phyloP scores from a whole-genome alignment of 1,139 yeast species.

The Kodamaea anthophila region DNA sequence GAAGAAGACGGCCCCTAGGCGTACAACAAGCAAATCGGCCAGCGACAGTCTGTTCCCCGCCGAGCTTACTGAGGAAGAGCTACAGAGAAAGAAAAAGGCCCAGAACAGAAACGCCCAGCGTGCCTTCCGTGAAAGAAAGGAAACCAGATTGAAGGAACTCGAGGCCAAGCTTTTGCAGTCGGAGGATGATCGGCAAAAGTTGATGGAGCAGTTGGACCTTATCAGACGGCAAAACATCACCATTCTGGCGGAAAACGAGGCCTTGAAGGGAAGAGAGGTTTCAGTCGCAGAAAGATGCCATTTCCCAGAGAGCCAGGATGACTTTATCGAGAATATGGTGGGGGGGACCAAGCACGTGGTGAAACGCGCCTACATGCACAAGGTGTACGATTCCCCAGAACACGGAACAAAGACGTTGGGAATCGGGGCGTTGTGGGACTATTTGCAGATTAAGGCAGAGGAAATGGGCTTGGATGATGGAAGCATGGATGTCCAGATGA shows the following conservation, averaged over 20 bases:
- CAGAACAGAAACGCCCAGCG: constrained; percentile 88
- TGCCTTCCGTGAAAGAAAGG: constrained; percentile 84
- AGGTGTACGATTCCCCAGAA: constrained; percentile 33
- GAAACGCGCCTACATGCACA: constrained; percentile 18
- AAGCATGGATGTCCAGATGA: constrained; percentile 48
- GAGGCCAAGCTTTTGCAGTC: constrained; percentile 54
- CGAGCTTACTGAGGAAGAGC: constrained; percentile 42
- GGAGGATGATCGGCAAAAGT: constrained; percentile 50
- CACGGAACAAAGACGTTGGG: constrained; percentile 49
- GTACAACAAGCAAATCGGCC: constrained; percentile 1
- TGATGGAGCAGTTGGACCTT: constrained; percentile 49
- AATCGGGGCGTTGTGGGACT: constrained; percentile 81
- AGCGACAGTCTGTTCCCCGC: constrained; percentile 39
- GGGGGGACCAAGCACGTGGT: constrained; percentile 16
- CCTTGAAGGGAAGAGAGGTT: constrained; percentile 18
- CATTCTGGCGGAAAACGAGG: constrained; percentile 55
- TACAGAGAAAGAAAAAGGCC: constrained; percentile 58
- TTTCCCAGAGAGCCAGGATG: constrained; percentile 34
- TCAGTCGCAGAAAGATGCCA: constrained; percentile 16
- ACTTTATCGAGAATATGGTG: constrained; percentile 28
- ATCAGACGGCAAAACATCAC: constrained; percentile 49
- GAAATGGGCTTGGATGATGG: constrained; percentile 39
- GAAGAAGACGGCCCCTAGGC: constrained; percentile 1
- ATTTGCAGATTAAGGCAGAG: constrained; percentile 44
- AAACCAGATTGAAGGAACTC: constrained; percentile 62